phyloP scores from a whole-genome alignment of 371 early-diverging fungal species.

The Circinella minor region DNA sequence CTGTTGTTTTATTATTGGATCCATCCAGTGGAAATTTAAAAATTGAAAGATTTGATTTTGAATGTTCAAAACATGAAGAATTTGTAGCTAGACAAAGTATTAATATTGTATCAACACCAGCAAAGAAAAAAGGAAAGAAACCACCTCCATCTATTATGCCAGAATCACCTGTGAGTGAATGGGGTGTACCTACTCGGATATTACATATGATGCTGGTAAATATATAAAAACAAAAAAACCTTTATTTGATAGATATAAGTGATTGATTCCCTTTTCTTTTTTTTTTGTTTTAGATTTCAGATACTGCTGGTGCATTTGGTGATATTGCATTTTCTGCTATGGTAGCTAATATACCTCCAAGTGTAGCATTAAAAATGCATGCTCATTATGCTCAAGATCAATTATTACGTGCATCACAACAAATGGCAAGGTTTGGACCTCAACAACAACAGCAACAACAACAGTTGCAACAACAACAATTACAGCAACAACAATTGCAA shows the following conservation, averaged over 20 bases:
- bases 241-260: too few relatives aligned
- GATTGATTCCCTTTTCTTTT: too few relatives aligned
- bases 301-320: constrained; percentile 5
- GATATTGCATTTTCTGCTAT: constrained; percentile 12
- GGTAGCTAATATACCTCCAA: neutral
- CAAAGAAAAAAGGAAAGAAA: constrained; percentile 27
- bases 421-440: neutral
- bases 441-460: constrained; percentile 10
- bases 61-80: constrained; percentile 39
- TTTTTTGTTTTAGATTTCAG: constrained; percentile 6
- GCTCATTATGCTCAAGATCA: neutral
- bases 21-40: constrained; percentile 32
- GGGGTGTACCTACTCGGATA: constrained; percentile 40
- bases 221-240: too few relatives aligned
- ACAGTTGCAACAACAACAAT: neutral
- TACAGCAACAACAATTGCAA: neutral
- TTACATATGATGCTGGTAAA: constrained; percentile 12
- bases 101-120: constrained; percentile 11
- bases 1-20: constrained; percentile 32
- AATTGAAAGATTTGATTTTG: constrained; percentile 43
- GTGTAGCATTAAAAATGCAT: constrained; percentile 2
- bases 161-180: constrained; percentile 38
- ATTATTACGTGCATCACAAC: too few relatives aligned
- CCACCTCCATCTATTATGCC: constrained; percentile 26
- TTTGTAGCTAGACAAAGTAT: constrained; percentile 29